A percentile compares a stretch with the other conserved stretches of the same genome.
These are phyloP conservation scores for Coelastrella sp. DNA, from an alignment of 139 green algal genomes.

Conservation along the genomic window DNA sequence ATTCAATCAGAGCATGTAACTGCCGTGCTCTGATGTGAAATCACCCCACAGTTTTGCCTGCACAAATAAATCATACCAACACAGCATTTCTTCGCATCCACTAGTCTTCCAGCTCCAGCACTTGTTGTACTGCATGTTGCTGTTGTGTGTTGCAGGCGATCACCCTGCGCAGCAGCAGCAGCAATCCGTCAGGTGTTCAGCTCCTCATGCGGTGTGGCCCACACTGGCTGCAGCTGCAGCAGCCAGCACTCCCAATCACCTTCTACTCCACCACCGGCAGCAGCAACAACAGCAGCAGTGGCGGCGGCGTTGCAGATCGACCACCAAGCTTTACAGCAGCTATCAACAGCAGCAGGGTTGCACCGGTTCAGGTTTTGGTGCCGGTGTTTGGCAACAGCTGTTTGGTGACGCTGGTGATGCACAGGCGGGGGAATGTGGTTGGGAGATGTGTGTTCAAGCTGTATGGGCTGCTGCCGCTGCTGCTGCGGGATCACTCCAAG, in stretches of 20 bases:
- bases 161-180: background rate
- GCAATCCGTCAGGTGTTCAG: background rate
- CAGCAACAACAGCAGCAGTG: background rate
- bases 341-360: background rate
- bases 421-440: slow-evolving; percentile 14
- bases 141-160: background rate
- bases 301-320: background rate
- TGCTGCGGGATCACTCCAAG: slow-evolving; percentile 15
- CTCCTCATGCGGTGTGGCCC: slow-evolving; percentile 43
- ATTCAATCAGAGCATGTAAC: too few species aligned
- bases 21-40: too few species aligned
- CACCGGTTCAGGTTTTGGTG: slow-evolving; percentile 33
- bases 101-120: too few species aligned
- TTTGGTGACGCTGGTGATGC: slow-evolving; percentile 10
- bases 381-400: slow-evolving; percentile 37
- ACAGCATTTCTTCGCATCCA: too few species aligned
- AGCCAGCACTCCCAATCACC: slow-evolving; percentile 9
- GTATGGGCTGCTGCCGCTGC: slow-evolving; percentile 45
- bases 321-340: background rate
- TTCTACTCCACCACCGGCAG: background rate
- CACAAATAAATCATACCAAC: too few species aligned
- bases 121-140: background rate
- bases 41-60: too few species aligned
- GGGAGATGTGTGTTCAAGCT: slow-evolving; percentile 40
- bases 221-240: slow-evolving; percentile 43